phyloP scores from a whole-genome alignment of 805 yeast species.

The Kazachstania kunashirensis region DNA sequence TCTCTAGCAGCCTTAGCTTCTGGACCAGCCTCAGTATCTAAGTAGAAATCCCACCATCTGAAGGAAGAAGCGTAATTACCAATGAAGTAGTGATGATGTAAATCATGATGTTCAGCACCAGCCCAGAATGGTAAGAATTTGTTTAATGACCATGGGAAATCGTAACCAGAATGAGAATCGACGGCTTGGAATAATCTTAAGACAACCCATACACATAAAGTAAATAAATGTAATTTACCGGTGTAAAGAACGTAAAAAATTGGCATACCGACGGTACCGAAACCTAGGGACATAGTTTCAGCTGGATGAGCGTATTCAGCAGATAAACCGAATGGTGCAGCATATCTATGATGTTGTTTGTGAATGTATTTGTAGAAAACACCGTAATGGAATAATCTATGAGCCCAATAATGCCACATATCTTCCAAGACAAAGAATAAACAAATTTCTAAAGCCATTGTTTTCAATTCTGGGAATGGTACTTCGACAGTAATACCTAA shows the following conservation, averaged over 20 bases:
- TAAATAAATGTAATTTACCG: constrained; percentile 72
- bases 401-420: constrained; percentile 95
- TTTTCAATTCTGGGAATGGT: constrained; percentile 68
- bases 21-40: constrained; percentile 86
- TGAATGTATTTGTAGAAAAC: constrained; percentile 86
- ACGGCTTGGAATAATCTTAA: constrained; percentile 91
- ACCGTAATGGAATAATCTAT: constrained; percentile 82
- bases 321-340: constrained; percentile 94
- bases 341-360: constrained; percentile 95
- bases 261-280: constrained; percentile 96
- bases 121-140: constrained; percentile 95
- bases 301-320: constrained; percentile 98
- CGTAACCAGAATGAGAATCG: constrained; percentile 96
- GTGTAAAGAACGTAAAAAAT: constrained; percentile 71
- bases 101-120: constrained; percentile 97
- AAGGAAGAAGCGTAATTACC: constrained; percentile 93
- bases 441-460: constrained; percentile 56
- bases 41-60: constrained; percentile 88
- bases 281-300: constrained; percentile 82
- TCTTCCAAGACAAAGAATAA: constrained; percentile 83
- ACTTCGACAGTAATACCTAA: constrained; percentile 70
- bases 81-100: constrained; percentile 91
- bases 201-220: constrained; percentile 82
- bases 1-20: constrained; percentile 71
- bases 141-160: constrained; percentile 93